Evolutionary conservation across 768 basidiomycete species (phyloP).

Genomic region (Calocybe indica): DNA sequence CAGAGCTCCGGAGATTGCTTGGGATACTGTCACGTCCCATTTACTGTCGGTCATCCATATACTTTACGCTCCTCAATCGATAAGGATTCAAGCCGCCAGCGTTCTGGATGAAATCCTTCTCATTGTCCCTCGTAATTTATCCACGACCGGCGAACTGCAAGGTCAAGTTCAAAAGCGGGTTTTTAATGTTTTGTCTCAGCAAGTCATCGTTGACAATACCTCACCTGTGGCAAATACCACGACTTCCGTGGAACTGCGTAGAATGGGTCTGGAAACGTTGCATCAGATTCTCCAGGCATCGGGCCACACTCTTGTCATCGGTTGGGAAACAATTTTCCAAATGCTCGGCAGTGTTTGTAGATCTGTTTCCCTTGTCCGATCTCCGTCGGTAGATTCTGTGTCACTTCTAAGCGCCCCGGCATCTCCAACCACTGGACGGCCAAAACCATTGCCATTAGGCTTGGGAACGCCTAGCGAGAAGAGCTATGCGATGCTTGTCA

Average conservation of each 20-base stretch:
- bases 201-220: constrained; percentile 53
- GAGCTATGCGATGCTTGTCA: constrained; percentile 69
- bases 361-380: constrained; percentile 31
- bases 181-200: constrained; percentile 77
- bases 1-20: constrained; percentile 76
- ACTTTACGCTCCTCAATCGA: constrained; percentile 61
- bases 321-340: constrained; percentile 91
- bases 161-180: constrained; percentile 75
- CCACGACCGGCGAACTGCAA: constrained; percentile 54
- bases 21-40: constrained; percentile 77
- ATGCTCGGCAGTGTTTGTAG: constrained; percentile 89
- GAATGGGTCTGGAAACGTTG: constrained; percentile 85
- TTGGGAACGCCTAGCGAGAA: constrained; percentile 59
- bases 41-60: constrained; percentile 73
- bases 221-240: constrained; percentile 27
- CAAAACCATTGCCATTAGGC: constrained; percentile 40
- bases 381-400: constrained; percentile 34
- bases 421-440: constrained; percentile 26
- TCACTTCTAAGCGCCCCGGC: constrained; percentile 31
- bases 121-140: constrained; percentile 67
- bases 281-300: constrained; percentile 88
- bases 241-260: constrained; percentile 68
- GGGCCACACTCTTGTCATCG: constrained; percentile 85
- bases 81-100: constrained; percentile 85
- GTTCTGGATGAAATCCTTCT: constrained; percentile 81